phyloP scores from a whole-genome alignment of 441 rosid species.

The Raphanus hybrid region DNA sequence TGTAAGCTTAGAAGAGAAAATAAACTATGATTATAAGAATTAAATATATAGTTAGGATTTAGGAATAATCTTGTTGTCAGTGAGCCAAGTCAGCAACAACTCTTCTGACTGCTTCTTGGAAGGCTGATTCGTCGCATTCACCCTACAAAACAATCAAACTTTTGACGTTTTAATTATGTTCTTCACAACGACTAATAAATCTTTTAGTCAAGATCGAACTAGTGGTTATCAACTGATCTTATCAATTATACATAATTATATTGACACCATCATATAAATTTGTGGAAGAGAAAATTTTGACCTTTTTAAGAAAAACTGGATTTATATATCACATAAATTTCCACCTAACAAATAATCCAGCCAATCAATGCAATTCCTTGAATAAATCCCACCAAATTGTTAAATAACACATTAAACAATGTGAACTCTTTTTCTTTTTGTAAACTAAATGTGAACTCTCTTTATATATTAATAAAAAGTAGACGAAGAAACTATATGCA shows the following conservation, averaged over 20 bases:
- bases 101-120: constrained; percentile 79
- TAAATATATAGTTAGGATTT: constrained; percentile 30
- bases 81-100: constrained; percentile 63
- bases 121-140: constrained; percentile 79
- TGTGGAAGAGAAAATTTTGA: constrained; percentile 9
- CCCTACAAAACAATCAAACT: constrained; percentile 49
- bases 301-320: neutral
- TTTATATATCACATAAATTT: constrained; percentile 4
- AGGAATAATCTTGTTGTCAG: constrained; percentile 38
- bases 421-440: neutral
- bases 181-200: neutral
- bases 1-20: neutral
- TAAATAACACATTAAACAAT: neutral
- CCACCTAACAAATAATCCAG: neutral
- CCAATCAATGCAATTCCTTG: constrained; percentile 8
- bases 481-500: neutral
- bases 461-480: neutral
- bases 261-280: neutral
- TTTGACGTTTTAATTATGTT: neutral
- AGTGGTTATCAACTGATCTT: constrained; percentile 32
- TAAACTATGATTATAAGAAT: neutral
- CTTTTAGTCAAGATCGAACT: constrained; percentile 25
- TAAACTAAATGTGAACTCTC: neutral
- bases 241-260: constrained; percentile 7
- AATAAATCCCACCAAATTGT: neutral